phyloP scores from a whole-genome alignment of 2,329 filamentous ascomycete species.

The Cryphonectria nitschkei region DNA sequence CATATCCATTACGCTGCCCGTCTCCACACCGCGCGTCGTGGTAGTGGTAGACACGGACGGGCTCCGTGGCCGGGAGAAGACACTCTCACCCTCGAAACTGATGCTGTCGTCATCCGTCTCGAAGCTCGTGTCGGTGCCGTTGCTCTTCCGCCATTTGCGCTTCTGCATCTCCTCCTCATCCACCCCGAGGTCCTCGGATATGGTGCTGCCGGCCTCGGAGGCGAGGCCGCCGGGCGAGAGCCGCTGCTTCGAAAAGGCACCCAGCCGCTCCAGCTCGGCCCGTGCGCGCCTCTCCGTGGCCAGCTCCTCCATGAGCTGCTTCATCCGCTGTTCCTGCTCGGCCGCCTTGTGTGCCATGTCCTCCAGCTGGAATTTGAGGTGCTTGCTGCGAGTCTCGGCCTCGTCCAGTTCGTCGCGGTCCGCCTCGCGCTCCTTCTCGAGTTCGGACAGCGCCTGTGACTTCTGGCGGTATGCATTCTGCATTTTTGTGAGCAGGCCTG shows the following conservation, averaged over 20 bases:
- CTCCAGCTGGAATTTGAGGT: slow-evolving; percentile 64
- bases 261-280: slow-evolving; percentile 41
- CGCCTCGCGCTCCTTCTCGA: slow-evolving; percentile 57
- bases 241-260: slow-evolving; percentile 23
- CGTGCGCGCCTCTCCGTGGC: slow-evolving; percentile 54
- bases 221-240: slow-evolving; percentile 31
- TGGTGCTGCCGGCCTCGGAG: slow-evolving; percentile 44
- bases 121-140: slow-evolving; percentile 47
- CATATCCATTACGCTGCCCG: slow-evolving; percentile 29
- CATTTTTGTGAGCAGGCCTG: slow-evolving; percentile 57
- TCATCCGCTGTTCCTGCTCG: slow-evolving; percentile 56
- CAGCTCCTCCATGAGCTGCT: slow-evolving; percentile 49
- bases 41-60: slow-evolving; percentile 48
- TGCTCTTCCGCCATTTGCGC: slow-evolving; percentile 36
- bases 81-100: slow-evolving; percentile 49
- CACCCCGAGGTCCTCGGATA: slow-evolving; percentile 58
- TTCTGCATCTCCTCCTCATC: slow-evolving; percentile 53
- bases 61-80: slow-evolving; percentile 65
- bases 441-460: slow-evolving; percentile 52
- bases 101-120: slow-evolving; percentile 56
- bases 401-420: slow-evolving; percentile 61
- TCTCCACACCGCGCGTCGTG: slow-evolving; percentile 39
- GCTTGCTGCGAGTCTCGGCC: slow-evolving; percentile 53
- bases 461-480: slow-evolving; percentile 63
- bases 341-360: slow-evolving; percentile 58